Percentiles rank a stretch among this genome's conserved stretches.
These are phyloP conservation scores for Artemisia argyi DNA, from an alignment of 129 eudicot species.

Conservation along the genomic window DNA sequence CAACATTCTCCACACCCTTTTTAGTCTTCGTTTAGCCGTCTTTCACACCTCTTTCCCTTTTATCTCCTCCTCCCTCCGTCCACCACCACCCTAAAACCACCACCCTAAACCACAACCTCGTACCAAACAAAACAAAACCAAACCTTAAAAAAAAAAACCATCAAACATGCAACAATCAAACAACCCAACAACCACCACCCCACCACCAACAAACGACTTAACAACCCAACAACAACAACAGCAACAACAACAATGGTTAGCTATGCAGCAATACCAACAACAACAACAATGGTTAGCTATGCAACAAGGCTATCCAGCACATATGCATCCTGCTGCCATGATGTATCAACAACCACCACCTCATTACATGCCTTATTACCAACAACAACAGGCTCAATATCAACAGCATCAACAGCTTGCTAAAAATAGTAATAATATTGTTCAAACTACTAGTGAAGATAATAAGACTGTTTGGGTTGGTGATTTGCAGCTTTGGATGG, in stretches of 20 bases:
- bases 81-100: no score
- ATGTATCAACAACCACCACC: conserved; percentile 53
- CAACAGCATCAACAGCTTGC: conserved; percentile 23
- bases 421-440: conserved; percentile 19
- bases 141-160: neutral
- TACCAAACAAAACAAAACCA: neutral
- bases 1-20: conserved; percentile 25
- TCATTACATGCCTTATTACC: conserved; percentile 53
- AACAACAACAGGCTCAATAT: conserved; percentile 30
- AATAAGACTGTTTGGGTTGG: conserved; percentile 73
- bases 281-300: conserved; percentile 47
- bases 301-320: conserved; percentile 43
- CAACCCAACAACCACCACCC: conserved; percentile 19
- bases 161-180: conserved; percentile 37
- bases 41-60: conserved; percentile 36
- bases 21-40: conserved; percentile 52
- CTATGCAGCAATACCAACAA: conserved; percentile 45
- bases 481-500: conserved; percentile 75
- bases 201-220: conserved; percentile 39
- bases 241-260: conserved; percentile 42
- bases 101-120: no score
- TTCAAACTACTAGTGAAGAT: conserved; percentile 53
- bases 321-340: conserved; percentile 45
- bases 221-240: conserved; percentile 49
- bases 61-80: neutral